These are phyloP conservation scores for Sideroxylon spinosum DNA, from an alignment of 179 eudicot species.

Conservation along the genomic window DNA sequence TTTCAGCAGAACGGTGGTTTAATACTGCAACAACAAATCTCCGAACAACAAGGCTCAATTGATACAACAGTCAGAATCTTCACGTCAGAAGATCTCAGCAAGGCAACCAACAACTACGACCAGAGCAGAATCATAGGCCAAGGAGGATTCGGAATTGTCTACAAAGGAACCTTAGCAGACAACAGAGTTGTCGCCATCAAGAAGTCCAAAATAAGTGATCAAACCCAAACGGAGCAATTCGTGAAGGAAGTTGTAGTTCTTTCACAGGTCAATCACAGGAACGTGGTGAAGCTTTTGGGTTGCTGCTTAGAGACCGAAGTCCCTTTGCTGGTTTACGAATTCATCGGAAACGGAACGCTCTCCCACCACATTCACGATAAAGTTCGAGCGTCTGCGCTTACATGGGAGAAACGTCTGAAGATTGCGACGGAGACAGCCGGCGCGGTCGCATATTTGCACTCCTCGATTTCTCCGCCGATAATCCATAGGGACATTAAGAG, in stretches of 20 bases:
- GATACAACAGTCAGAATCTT: not conserved
- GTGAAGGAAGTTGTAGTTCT: not conserved
- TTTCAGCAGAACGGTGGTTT: slow-evolving; percentile 7
- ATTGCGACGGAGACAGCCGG: not conserved
- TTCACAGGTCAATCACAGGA: not conserved
- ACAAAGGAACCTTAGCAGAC: slow-evolving; percentile 4
- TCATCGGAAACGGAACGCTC: not conserved
- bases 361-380: not conserved
- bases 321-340: slow-evolving; percentile 5
- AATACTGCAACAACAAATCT: not conserved
- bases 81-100: not conserved
- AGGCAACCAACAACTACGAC: slow-evolving; percentile 2
- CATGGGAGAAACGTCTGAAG: not conserved
- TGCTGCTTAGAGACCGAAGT: not conserved
- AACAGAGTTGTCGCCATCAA: not conserved
- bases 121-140: not conserved
- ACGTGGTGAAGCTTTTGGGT: slow-evolving; percentile 6
- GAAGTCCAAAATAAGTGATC: not conserved
- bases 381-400: not conserved
- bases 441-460: not conserved
- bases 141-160: not conserved
- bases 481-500: not conserved
- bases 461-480: not conserved
- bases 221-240: not conserved
- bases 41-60: not conserved